phyloP scores from a whole-genome alignment of 306 rosid species.

The Quercus alba region DNA sequence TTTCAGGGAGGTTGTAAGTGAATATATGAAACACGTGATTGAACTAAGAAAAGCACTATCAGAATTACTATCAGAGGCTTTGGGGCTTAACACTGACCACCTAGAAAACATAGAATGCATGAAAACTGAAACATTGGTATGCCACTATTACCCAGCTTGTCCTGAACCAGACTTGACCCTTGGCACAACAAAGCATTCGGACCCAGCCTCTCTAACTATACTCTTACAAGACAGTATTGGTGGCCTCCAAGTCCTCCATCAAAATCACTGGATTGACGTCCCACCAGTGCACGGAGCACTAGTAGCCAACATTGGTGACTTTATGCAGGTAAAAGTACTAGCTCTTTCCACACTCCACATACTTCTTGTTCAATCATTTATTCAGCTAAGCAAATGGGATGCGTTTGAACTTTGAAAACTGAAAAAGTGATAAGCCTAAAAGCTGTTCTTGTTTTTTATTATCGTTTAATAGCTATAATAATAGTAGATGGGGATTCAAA shows the following conservation, averaged over 20 bases:
- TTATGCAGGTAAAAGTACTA: slow-evolving; percentile 53
- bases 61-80: slow-evolving; percentile 64
- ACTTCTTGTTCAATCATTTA: neutral
- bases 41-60: slow-evolving; percentile 43
- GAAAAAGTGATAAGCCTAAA: too few relatives aligned
- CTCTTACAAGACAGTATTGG: slow-evolving; percentile 69
- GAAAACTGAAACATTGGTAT: slow-evolving; percentile 52
- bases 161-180: slow-evolving; percentile 72
- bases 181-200: slow-evolving; percentile 77
- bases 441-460: too few relatives aligned
- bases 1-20: slow-evolving; percentile 49
- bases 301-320: slow-evolving; percentile 71
- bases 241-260: slow-evolving; percentile 75
- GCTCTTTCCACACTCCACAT: neutral
- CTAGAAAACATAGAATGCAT: slow-evolving; percentile 56
- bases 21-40: slow-evolving; percentile 49
- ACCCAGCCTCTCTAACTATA: slow-evolving; percentile 63
- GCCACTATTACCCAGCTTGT: slow-evolving; percentile 83
- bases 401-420: too few relatives aligned
- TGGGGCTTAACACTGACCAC: slow-evolving; percentile 52
- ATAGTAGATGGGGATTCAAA: too few relatives aligned
- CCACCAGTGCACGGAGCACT: slow-evolving; percentile 54
- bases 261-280: slow-evolving; percentile 64
- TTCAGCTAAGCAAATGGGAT: too few relatives aligned
- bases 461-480: too few relatives aligned